These are phyloP conservation scores for rapeseed (Brassica napus) DNA, from an alignment of 345 rosid species.

Conservation along the genomic window Da-Ae NC_063442.1:2152501-2153000, in stretches of 20 bases:
- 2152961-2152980: constrained; percentile 4
- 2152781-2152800: background rate
- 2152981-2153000: constrained; percentile 19
- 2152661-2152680: background rate
- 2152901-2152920: constrained; percentile 10
- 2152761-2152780: background rate
- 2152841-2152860: background rate
- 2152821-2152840: background rate
- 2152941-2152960: constrained; percentile 9
- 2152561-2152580: too few relatives aligned
- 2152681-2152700: background rate
- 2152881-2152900: constrained; percentile 20
- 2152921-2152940: background rate
- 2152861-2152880: constrained; percentile 1
- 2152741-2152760: background rate
- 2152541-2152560: too few relatives aligned
- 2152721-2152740: background rate
- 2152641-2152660: background rate
- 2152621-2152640: background rate
- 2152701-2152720: background rate
- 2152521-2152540: too few relatives aligned
- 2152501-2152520: too few relatives aligned
- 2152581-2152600: too few relatives aligned
- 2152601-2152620: background rate
- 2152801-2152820: background rate